Percentiles rank a stretch among this genome's conserved stretches.
Evolutionary conservation across 805 yeast genomes (phyloP).

Genomic region (Candida ficus): DNA sequence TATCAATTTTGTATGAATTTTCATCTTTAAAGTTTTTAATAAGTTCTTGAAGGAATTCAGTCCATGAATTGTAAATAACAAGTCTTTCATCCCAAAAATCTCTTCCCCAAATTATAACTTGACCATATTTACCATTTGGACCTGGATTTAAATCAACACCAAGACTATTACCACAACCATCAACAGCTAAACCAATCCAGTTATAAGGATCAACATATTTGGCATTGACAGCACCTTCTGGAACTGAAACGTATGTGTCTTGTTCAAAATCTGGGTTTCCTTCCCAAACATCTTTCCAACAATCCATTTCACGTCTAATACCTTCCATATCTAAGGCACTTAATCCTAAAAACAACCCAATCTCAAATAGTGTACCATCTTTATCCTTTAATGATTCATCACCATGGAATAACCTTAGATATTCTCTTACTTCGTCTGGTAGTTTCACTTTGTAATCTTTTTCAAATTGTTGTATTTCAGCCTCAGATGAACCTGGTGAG

Average conservation of each 20-base stretch:
- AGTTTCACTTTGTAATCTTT: neutral
- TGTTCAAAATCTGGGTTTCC: slow-evolving; percentile 11
- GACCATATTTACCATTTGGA: slow-evolving; percentile 14
- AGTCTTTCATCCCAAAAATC: slow-evolving; percentile 11
- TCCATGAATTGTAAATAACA: slow-evolving; percentile 9
- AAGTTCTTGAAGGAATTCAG: slow-evolving; percentile 2
- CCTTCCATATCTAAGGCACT: slow-evolving; percentile 6
- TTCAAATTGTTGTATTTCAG: slow-evolving; percentile 1
- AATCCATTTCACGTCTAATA: slow-evolving; percentile 9
- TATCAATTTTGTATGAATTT: slow-evolving; percentile 5
- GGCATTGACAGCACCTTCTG: slow-evolving; percentile 8
- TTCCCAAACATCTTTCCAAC: slow-evolving; percentile 12
- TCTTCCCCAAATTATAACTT: slow-evolving; percentile 14
- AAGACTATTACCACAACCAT: slow-evolving; percentile 17
- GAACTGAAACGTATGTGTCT: slow-evolving; percentile 3
- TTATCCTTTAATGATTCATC: neutral
- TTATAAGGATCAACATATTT: slow-evolving; percentile 8
- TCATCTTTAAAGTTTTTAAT: slow-evolving; percentile 3
- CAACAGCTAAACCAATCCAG: slow-evolving; percentile 13
- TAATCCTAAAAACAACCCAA: slow-evolving; percentile 10
- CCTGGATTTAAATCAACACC: slow-evolving; percentile 16
- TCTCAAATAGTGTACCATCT: neutral
- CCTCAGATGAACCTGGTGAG: slow-evolving; percentile 1
- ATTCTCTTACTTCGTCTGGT: slow-evolving; percentile 5
- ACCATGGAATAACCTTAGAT: slow-evolving; percentile 7